Evolutionary conservation across 495 filamentous ascomycete species (phyloP), one percentile per base, ranked within the genome.

Genomic region (Xylaria intraflava): DNA sequence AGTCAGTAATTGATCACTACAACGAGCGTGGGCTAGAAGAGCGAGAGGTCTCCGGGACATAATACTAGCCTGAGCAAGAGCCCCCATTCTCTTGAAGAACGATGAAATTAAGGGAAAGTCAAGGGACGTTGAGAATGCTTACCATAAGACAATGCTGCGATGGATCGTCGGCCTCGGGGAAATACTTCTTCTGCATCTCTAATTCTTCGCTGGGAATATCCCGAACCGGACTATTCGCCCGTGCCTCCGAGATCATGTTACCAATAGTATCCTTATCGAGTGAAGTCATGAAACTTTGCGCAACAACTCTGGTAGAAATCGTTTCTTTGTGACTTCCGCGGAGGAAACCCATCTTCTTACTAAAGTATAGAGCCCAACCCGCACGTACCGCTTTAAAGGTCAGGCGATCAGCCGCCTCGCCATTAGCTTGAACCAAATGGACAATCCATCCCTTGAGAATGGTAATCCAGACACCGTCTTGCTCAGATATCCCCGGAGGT

Each of bases 111-210:
- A n/a, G n/a, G n/a, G n/a, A n/a, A n/a, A n/a, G n/a, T n/a, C n/a
- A n/a, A n/a, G n/a, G n/a, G 17, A 4, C n/a, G n/a, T 19, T 4
- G 14, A 38, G n/a, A 38, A 5, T 38, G 16, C 35, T 38, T 17
- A 38, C 35, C 35, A 54, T 54, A 33, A 72, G 42, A 51, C 74
- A 76, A 46, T 68, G 47, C 26, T 29, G 66, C 0, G 60, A 45
- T 10, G 63, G 59, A 39, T 65, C 52, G 2, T 60, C 43, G 6
- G 59, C 59, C 3, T 68, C 62, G 5, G 72, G 68, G 41, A 74
- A 76, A 56, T 76, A 76, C 42, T 22, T 62, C 9, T 50, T 48
- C 12, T 60, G 69, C 39, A 62, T 64, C 3, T 45, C 51, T 6
- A 63, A 24, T 39, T 68, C 66, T 14, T 62, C 60, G 1, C 57